phyloP scores from a whole-genome alignment of 2,329 filamentous ascomycete genomes.

The Colletotrichum limetticola region DNA sequence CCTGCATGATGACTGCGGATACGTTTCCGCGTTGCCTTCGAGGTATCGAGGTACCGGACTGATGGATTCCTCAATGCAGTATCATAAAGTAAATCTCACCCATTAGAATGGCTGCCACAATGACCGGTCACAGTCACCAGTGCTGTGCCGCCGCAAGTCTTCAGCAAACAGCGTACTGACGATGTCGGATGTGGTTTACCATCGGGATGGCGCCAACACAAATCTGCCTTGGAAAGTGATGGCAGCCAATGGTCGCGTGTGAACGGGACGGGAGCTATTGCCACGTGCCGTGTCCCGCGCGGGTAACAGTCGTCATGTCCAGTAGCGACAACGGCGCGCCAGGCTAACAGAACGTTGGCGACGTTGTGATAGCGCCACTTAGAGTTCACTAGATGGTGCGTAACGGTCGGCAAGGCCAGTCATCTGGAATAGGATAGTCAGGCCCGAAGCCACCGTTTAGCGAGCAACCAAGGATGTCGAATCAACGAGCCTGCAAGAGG shows the following conservation, averaged over 20 bases:
- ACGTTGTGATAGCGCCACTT: constrained; percentile 17
- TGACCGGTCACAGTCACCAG: not conserved
- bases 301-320: constrained; percentile 8
- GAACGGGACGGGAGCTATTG: constrained; percentile 1
- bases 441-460: not conserved
- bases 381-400: constrained; percentile 10
- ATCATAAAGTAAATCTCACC: not conserved
- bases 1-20: not conserved
- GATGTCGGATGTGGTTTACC: not conserved
- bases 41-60: not conserved
- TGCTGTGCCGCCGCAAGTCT: not conserved
- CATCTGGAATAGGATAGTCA: not conserved
- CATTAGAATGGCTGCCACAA: not conserved
- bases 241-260: not conserved
- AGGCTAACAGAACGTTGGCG: constrained; percentile 14
- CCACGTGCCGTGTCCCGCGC: constrained; percentile 23
- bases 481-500: not conserved
- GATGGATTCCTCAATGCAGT: constrained; percentile 5
- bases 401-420: constrained; percentile 16
- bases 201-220: not conserved
- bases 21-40: not conserved
- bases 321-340: constrained; percentile 16
- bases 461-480: not conserved
- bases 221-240: not conserved
- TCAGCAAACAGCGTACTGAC: not conserved